Evolutionary conservation across 2,329 filamentous ascomycete genomes (phyloP).

Genomic region (Pseudocercospora fuligena): DNA sequence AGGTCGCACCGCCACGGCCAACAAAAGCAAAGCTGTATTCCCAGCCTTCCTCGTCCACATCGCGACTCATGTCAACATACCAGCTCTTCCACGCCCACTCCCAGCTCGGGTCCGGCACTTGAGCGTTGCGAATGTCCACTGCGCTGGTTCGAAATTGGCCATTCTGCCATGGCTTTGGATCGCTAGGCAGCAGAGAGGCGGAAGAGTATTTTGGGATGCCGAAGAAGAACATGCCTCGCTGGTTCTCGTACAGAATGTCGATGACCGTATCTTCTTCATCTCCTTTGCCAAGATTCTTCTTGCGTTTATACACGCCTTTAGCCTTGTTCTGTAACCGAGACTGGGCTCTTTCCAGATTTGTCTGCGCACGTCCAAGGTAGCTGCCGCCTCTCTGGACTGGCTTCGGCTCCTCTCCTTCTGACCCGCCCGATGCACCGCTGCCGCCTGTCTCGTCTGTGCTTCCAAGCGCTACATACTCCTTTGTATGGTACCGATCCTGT

Average conservation of each 20-base stretch:
- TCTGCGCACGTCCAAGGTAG: conserved; percentile 27
- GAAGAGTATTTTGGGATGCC: conserved; percentile 88
- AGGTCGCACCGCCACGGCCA: conserved; percentile 44
- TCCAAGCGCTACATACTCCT: conserved; percentile 25
- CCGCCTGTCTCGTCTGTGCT: conserved; percentile 10
- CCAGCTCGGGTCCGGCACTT: conserved; percentile 94
- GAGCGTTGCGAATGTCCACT: conserved; percentile 80
- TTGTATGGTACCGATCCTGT: conserved; percentile 36
- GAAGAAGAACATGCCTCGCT: conserved; percentile 87
- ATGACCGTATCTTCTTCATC: conserved; percentile 60
- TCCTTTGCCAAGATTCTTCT: conserved; percentile 37
- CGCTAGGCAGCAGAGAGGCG: conserved; percentile 81
- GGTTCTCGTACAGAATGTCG: conserved; percentile 94
- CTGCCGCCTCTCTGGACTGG: conserved; percentile 27
- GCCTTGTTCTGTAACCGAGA: conserved; percentile 33
- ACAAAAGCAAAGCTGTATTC: conserved; percentile 89
- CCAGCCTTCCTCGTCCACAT: conserved; percentile 90
- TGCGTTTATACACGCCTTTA: conserved; percentile 39
- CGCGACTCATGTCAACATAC: conserved; percentile 79
- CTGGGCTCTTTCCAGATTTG: conserved; percentile 33
- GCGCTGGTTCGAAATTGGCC: conserved; percentile 60
- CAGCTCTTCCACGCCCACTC: conserved; percentile 79
- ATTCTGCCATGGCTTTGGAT: conserved; percentile 85
- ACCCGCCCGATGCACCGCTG: neutral
- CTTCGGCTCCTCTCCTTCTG: conserved; percentile 13